Evolutionary conservation across 306 rosid species (phyloP).

Genomic region (Bauhinia variegata): DNA sequence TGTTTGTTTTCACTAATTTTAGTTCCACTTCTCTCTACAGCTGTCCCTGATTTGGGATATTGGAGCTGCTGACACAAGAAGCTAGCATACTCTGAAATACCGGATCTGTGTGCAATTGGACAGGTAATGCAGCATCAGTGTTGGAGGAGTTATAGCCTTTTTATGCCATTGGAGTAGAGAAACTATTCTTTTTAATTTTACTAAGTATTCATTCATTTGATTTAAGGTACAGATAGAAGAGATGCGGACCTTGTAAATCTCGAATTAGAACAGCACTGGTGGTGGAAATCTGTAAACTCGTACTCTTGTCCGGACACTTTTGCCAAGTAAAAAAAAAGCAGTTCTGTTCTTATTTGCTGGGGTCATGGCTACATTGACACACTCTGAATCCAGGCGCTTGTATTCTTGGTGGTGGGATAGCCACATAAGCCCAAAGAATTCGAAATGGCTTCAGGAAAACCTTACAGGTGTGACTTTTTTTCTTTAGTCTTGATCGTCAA

Average conservation of each 20-base stretch:
- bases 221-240: constrained; percentile 46
- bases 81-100: constrained; percentile 17
- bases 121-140: constrained; percentile 36
- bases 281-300: constrained; percentile 32
- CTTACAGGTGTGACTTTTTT: constrained; percentile 69
- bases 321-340: constrained; percentile 61
- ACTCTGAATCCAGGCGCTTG: constrained; percentile 86
- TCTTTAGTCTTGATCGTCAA: constrained; percentile 1
- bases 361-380: constrained; percentile 72
- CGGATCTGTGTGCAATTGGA: constrained; percentile 35
- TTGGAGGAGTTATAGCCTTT: constrained; percentile 21
- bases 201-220: neutral
- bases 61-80: constrained; percentile 41
- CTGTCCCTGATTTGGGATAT: constrained; percentile 31
- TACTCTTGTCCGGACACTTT: constrained; percentile 75
- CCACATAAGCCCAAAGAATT: constrained; percentile 91
- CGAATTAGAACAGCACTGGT: constrained; percentile 29
- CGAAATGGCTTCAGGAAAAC: constrained; percentile 99
- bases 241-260: constrained; percentile 26
- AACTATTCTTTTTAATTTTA: constrained; percentile 16
- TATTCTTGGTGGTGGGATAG: constrained; percentile 99
- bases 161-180: constrained; percentile 17
- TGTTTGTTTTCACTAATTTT: constrained; percentile 22
- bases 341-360: constrained; percentile 65
- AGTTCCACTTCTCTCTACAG: constrained; percentile 31